These are phyloP conservation scores for Microsporum ferrugineum DNA, from an alignment of 2,329 filamentous ascomycete genomes.

Conservation along the genomic window DNA sequence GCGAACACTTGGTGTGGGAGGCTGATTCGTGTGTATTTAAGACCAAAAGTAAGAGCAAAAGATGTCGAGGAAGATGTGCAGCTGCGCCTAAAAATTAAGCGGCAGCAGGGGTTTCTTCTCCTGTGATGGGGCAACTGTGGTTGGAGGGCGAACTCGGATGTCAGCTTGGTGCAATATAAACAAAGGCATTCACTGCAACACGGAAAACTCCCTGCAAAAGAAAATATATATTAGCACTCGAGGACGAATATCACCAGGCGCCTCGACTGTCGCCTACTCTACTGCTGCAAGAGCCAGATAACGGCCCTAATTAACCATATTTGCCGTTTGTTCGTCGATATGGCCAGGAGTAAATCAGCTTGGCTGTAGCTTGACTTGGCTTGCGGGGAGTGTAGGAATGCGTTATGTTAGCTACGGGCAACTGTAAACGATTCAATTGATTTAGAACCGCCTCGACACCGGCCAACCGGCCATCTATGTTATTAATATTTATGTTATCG, in stretches of 20 bases:
- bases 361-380: background rate
- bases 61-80: background rate
- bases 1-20: background rate
- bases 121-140: background rate
- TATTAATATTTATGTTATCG: background rate
- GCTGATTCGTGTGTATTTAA: background rate
- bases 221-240: background rate
- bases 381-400: background rate
- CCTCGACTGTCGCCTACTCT: background rate
- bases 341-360: background rate
- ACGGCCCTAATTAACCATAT: background rate
- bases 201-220: background rate
- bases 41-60: background rate
- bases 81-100: slow-evolving; percentile 2
- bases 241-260: too few relatives aligned
- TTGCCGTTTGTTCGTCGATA: background rate
- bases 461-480: background rate
- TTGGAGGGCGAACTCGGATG: background rate
- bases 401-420: background rate
- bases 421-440: background rate
- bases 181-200: slow-evolving; percentile 2
- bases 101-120: background rate
- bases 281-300: background rate
- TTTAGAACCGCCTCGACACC: background rate
- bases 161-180: background rate